Percentiles rank a stretch among this genome's conserved stretches.
These are phyloP conservation scores for Leersia perrieri DNA, from an alignment of 176 grass and related monocot species.

Conservation along the genomic window DNA sequence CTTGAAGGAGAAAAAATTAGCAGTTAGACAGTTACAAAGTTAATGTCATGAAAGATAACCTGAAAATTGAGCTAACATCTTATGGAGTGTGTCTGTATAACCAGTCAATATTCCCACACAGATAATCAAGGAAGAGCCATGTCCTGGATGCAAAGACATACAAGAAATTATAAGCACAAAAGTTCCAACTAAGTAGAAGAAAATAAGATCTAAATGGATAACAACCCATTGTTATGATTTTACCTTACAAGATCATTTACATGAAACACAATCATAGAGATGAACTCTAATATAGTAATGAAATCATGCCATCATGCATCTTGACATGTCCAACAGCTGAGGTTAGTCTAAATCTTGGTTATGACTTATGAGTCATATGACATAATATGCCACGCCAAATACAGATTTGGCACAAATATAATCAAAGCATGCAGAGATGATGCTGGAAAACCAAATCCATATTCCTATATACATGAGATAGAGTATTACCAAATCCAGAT, in stretches of 20 bases:
- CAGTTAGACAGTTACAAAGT: neutral
- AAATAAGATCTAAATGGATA: neutral
- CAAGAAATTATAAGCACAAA: constrained; percentile 34
- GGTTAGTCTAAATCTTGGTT: neutral
- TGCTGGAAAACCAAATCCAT: constrained; percentile 51
- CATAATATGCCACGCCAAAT: neutral
- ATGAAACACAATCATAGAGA: neutral
- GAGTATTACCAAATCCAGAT: constrained; percentile 87
- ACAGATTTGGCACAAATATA: constrained; percentile 12
- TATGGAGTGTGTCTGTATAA: constrained; percentile 89
- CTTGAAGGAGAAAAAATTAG: neutral
- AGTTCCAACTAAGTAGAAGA: constrained; percentile 27
- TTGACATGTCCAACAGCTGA: neutral
- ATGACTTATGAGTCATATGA: constrained; percentile 23
- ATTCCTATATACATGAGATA: constrained; percentile 47
- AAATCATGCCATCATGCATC: neutral
- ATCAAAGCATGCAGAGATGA: constrained; percentile 3
- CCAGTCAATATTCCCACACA: constrained; percentile 95
- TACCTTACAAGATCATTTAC: neutral
- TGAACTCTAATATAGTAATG: neutral
- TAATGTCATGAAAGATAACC: constrained; percentile 39
- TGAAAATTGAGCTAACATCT: constrained; percentile 89
- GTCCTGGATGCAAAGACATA: constrained; percentile 54
- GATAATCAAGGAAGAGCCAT: constrained; percentile 97
- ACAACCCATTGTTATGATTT: constrained; percentile 2